A percentile compares a stretch with the other conserved stretches of the same genome.
Conservation (phyloP, 169 alveolate genomes). For the Plasmodium vinckei region DNA sequence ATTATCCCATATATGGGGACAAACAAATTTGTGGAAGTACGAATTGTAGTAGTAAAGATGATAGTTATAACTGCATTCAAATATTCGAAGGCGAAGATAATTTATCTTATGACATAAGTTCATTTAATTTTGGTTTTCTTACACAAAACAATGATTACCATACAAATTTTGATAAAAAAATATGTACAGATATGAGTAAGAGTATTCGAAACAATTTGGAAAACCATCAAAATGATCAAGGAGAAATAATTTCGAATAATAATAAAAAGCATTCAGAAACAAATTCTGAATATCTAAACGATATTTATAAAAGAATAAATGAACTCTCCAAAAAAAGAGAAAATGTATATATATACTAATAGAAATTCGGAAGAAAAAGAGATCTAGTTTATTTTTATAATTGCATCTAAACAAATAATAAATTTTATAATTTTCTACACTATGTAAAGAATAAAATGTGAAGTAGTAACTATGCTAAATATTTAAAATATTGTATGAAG, state of each 20-base stretch:
- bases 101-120: background rate
- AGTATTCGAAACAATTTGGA: background rate
- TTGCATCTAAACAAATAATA: too few species aligned
- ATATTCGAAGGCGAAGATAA: background rate
- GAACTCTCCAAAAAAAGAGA: slow-evolving; percentile 23
- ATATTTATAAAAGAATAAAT: slow-evolving; percentile 30
- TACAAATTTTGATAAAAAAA: background rate
- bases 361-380: background rate
- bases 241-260: background rate
- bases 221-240: background rate
- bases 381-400: too few species aligned
- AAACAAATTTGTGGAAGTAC: background rate
- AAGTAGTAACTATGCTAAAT: too few species aligned
- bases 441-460: too few species aligned
- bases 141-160: background rate
- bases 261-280: background rate
- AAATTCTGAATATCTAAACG: slow-evolving; percentile 14
- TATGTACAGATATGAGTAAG: background rate
- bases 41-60: background rate
- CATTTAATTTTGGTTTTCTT: background rate
- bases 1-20: background rate
- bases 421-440: too few species aligned
- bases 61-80: background rate
- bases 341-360: slow-evolving; percentile 21
- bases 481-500: too few species aligned